phyloP scores from a whole-genome alignment of 2,329 filamentous ascomycete genomes.

The Aspergillus floridensis region DNA sequence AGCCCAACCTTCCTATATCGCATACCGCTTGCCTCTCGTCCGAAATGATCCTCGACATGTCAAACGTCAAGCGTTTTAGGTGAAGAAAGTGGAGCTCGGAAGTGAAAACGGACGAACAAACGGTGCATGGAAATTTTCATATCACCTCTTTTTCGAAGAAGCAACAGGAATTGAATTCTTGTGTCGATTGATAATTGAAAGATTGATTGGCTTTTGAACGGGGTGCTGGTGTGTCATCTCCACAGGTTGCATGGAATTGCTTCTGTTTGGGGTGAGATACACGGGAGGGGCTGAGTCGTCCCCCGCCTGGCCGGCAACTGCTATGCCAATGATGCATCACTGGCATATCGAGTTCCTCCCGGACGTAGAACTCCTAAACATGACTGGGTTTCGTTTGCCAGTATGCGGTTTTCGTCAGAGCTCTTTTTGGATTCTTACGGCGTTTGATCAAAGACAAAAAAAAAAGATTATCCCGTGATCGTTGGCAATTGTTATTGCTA shows the following conservation, averaged over 20 bases:
- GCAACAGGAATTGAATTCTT: not conserved
- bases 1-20: not conserved
- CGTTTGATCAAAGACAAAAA: constrained; percentile 37
- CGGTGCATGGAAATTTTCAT: not conserved
- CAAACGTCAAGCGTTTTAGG: constrained; percentile 20
- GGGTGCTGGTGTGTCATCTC: too few species aligned
- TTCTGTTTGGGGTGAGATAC: too few species aligned
- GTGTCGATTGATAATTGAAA: not conserved
- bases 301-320: not conserved
- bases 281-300: not conserved
- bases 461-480: constrained; percentile 34
- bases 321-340: not conserved
- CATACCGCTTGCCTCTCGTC: not conserved
- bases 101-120: constrained; percentile 15
- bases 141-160: too few species aligned
- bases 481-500: not conserved
- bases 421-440: constrained; percentile 30
- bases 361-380: not conserved
- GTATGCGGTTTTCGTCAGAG: constrained; percentile 30
- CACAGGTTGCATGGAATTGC: too few species aligned
- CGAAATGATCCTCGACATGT: constrained; percentile 1
- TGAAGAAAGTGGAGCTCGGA: constrained; percentile 21
- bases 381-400: constrained; percentile 14
- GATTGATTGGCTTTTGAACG: too few species aligned
- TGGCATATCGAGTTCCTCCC: not conserved